A percentile compares a stretch with the other conserved stretches of the same genome.
Evolutionary conservation across 2,329 filamentous ascomycete genomes (phyloP).

Genomic region (Pseudogymnoascus sp.): DNA sequence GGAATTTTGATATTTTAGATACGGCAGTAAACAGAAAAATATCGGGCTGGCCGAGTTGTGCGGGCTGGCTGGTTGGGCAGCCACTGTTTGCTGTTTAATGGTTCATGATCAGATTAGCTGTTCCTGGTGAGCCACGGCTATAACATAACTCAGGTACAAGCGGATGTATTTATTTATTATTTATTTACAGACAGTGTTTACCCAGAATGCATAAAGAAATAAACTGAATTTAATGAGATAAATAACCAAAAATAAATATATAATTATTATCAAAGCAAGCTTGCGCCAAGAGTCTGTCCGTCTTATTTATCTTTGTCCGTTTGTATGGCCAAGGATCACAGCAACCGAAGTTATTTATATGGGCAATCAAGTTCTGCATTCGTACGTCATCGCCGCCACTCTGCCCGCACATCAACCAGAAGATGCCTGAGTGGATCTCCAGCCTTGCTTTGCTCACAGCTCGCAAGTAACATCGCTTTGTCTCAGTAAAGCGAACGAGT

Average conservation of each 20-base stretch:
- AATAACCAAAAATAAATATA: not conserved
- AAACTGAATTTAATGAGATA: not conserved
- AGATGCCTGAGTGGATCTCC: not conserved
- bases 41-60: not conserved
- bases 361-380: constrained; percentile 4
- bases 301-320: not conserved
- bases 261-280: not conserved
- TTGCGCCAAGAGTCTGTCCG: not conserved
- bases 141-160: not conserved
- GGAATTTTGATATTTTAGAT: not conserved
- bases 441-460: not conserved
- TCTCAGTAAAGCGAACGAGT: not conserved
- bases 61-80: not conserved
- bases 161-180: not conserved
- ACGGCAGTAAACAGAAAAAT: not conserved
- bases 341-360: constrained; percentile 2
- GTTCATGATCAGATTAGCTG: not conserved
- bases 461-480: not conserved
- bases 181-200: not conserved
- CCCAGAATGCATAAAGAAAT: not conserved
- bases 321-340: not conserved
- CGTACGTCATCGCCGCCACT: not conserved
- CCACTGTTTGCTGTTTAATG: not conserved
- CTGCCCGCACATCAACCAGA: not conserved
- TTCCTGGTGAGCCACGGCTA: not conserved